phyloP scores from a whole-genome alignment of 2,329 filamentous ascomycete genomes.

The Cladosporium sp. region DNA sequence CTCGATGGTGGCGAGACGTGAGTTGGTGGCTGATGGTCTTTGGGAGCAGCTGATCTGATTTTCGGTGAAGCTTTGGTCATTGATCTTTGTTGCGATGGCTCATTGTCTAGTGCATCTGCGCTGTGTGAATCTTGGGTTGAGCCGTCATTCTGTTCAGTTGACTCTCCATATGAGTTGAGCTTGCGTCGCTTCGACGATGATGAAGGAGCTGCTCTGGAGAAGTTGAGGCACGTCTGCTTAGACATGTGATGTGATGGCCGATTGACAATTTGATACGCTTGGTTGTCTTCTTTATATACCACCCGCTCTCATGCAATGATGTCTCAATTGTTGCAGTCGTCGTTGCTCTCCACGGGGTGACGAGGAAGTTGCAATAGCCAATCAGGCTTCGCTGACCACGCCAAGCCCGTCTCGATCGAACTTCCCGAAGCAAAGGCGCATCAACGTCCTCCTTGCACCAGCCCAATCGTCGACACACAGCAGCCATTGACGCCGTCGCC shows the following conservation, averaged over 20 bases:
- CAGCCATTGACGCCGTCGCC: slow-evolving; percentile 26
- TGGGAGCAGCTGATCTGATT: background rate
- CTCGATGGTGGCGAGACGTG: background rate
- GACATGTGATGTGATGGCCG: background rate
- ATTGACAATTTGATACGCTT: too few species aligned
- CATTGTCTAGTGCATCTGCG: background rate
- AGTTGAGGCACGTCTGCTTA: background rate
- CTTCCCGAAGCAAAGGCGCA: background rate
- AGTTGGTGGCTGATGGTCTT: background rate
- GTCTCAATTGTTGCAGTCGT: too few species aligned
- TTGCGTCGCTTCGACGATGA: background rate
- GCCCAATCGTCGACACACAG: slow-evolving; percentile 13
- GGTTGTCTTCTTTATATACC: too few species aligned
- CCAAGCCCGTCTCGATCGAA: background rate
- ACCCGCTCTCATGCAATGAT: too few species aligned
- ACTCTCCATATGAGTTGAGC: background rate
- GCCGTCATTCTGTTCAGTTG: background rate
- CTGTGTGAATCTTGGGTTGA: background rate
- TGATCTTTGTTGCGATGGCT: too few species aligned
- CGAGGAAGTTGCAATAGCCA: background rate
- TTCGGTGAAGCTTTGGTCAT: background rate
- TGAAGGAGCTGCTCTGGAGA: background rate
- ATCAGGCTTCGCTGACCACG: background rate
- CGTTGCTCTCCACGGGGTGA: too few species aligned
- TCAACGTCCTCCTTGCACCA: slow-evolving; percentile 12